Evolutionary conservation across 2,329 filamentous ascomycete genomes (phyloP).

Genomic region (Dissoconium aciculare): DNA sequence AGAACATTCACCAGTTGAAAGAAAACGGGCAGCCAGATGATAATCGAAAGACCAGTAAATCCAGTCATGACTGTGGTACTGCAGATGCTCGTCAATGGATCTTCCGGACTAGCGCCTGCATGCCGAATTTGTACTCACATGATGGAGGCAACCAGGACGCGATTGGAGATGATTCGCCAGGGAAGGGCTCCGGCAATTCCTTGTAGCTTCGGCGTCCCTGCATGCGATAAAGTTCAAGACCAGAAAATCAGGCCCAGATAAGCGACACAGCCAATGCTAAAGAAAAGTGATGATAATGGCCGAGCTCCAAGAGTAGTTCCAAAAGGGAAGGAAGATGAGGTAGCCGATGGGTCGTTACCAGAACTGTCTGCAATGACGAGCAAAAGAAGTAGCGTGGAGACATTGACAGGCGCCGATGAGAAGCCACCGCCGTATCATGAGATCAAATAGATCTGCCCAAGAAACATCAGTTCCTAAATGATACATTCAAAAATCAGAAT

Average conservation of each 20-base stretch:
- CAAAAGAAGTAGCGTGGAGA: too few species aligned
- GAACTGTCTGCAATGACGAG: too few species aligned
- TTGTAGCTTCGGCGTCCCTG: background rate
- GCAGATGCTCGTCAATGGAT: background rate
- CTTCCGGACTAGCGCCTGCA: background rate
- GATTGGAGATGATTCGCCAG: slow-evolving; percentile 3
- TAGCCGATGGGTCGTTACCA: too few species aligned
- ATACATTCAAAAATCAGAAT: too few species aligned
- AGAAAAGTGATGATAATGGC: background rate
- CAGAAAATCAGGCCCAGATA: background rate
- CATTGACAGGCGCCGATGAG: too few species aligned
- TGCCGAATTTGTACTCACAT: slow-evolving; percentile 3
- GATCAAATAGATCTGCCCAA: too few species aligned
- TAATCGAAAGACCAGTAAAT: slow-evolving; percentile 43
- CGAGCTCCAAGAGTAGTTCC: too few species aligned
- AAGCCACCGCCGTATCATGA: too few species aligned
- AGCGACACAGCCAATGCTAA: background rate
- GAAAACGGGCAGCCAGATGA: slow-evolving; percentile 44
- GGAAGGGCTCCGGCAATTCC: slow-evolving; percentile 19
- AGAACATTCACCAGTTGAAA: slow-evolving; percentile 46
- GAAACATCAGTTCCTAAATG: too few species aligned
- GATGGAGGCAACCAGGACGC: slow-evolving; percentile 4
- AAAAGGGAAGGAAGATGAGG: too few species aligned
- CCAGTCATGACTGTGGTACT: slow-evolving; percentile 25
- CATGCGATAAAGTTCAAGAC: slow-evolving; percentile 1